Evolutionary conservation across 1,139 yeast genomes (phyloP).

Genomic region (Sugiyamaella novakii): DNA sequence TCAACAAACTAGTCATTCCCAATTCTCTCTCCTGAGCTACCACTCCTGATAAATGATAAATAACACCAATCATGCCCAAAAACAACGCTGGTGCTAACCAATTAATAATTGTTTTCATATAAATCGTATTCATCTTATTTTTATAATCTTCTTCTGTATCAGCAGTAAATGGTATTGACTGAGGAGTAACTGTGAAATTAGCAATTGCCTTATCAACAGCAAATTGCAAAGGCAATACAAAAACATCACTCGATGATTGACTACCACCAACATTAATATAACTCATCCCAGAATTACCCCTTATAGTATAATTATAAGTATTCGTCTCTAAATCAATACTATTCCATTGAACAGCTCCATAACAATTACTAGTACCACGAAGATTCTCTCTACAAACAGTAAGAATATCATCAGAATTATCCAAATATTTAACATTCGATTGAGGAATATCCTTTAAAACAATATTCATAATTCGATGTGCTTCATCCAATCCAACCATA

Average conservation of each 20-base stretch:
- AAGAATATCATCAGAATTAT: slow-evolving; percentile 34
- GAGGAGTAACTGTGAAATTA: slow-evolving; percentile 35
- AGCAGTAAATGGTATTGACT: slow-evolving; percentile 40
- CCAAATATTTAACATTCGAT: slow-evolving; percentile 33
- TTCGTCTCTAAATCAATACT: slow-evolving; percentile 29
- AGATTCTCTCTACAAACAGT: slow-evolving; percentile 39
- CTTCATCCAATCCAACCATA: slow-evolving; percentile 33
- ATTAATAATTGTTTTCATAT: slow-evolving; percentile 36
- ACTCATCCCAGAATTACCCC: slow-evolving; percentile 41
- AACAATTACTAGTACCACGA: slow-evolving; percentile 40
- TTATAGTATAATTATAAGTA: slow-evolving; percentile 41
- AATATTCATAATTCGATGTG: slow-evolving; percentile 34
- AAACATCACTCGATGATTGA: slow-evolving; percentile 37
- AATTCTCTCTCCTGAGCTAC: slow-evolving; percentile 42
- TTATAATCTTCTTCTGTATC: slow-evolving; percentile 33
- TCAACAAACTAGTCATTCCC: slow-evolving; percentile 40
- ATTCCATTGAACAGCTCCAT: slow-evolving; percentile 44
- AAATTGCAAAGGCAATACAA: slow-evolving; percentile 43
- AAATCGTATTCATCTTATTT: slow-evolving; percentile 33
- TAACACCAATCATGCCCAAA: slow-evolving; percentile 42
- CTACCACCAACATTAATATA: slow-evolving; percentile 33
- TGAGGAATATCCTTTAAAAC: slow-evolving; percentile 39
- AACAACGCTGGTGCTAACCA: slow-evolving; percentile 44
- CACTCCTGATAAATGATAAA: slow-evolving; percentile 42
- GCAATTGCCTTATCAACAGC: slow-evolving; percentile 43